A percentile compares a stretch with the other conserved stretches of the same genome.
phyloP scores from a whole-genome alignment of 2,329 filamentous ascomycete species.

The Ceratocystis variospora region DNA sequence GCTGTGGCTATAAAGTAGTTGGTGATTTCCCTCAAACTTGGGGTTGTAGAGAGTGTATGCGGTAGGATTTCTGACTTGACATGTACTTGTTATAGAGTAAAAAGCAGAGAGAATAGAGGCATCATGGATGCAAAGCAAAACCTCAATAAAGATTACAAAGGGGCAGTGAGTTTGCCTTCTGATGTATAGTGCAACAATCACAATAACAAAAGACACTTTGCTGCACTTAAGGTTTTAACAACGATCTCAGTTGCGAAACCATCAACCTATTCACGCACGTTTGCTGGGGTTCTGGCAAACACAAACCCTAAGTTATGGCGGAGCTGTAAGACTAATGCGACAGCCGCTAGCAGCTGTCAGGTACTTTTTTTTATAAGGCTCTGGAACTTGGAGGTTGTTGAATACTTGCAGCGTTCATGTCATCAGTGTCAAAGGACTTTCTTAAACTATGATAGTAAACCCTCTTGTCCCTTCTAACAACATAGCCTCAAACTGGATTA shows the following conservation, averaged over 20 bases:
- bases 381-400: not conserved
- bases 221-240: not conserved
- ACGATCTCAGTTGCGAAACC: not conserved
- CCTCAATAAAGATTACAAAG: not conserved
- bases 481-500: slow-evolving; percentile 16
- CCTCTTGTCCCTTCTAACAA: not conserved
- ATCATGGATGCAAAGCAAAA: not conserved
- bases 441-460: not conserved
- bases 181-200: not conserved
- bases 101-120: not conserved
- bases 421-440: not conserved
- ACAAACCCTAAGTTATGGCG: not conserved
- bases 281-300: not conserved
- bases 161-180: not conserved
- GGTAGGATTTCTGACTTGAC: not conserved
- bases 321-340: not conserved
- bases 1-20: not conserved
- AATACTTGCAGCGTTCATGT: not conserved
- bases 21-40: slow-evolving; percentile 3
- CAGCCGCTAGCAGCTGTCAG: not conserved
- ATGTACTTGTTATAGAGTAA: not conserved
- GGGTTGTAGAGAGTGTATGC: not conserved
- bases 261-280: not conserved
- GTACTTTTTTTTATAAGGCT: too few species aligned
- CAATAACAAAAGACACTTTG: not conserved